These are phyloP conservation scores for Suhomyces bokatorum DNA, from an alignment of 1,139 yeast genomes.

Conservation along the genomic window DNA sequence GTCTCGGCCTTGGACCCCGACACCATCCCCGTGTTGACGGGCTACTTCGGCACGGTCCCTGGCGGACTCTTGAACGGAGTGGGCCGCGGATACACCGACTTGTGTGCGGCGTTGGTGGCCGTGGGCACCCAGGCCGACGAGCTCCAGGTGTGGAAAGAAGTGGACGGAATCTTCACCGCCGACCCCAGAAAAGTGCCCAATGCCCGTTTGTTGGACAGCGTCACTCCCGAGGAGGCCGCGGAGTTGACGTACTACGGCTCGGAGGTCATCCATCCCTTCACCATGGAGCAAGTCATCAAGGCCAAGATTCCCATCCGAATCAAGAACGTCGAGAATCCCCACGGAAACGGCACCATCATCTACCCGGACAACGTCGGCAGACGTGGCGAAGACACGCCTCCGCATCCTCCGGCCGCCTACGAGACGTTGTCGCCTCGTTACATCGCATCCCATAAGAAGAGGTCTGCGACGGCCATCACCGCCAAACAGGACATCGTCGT, in stretches of 20 bases:
- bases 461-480: constrained; percentile 96
- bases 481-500: constrained; percentile 92
- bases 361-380: constrained; percentile 87
- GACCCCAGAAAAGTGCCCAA: constrained; percentile 94
- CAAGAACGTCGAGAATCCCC: constrained; percentile 91
- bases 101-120: constrained; percentile 95
- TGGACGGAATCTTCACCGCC: constrained; percentile 97
- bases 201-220: constrained; percentile 81
- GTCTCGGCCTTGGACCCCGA: constrained; percentile 47
- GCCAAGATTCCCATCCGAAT: constrained; percentile 96
- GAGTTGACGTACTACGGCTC: constrained; percentile 96
- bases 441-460: constrained; percentile 51
- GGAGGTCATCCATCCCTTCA: constrained; percentile 97
- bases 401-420: constrained; percentile 87
- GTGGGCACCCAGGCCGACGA: constrained; percentile 93
- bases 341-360: constrained; percentile 86
- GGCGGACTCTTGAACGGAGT: constrained; percentile 91
- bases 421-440: constrained; percentile 50
- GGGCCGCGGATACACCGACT: constrained; percentile 96
- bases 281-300: constrained; percentile 97
- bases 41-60: constrained; percentile 91
- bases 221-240: constrained; percentile 98
- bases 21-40: constrained; percentile 88
- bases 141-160: constrained; percentile 97
- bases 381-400: constrained; percentile 87